Evolutionary conservation across 2,329 filamentous ascomycete species (phyloP).

Genomic region (Harringtonia aguacate): DNA sequence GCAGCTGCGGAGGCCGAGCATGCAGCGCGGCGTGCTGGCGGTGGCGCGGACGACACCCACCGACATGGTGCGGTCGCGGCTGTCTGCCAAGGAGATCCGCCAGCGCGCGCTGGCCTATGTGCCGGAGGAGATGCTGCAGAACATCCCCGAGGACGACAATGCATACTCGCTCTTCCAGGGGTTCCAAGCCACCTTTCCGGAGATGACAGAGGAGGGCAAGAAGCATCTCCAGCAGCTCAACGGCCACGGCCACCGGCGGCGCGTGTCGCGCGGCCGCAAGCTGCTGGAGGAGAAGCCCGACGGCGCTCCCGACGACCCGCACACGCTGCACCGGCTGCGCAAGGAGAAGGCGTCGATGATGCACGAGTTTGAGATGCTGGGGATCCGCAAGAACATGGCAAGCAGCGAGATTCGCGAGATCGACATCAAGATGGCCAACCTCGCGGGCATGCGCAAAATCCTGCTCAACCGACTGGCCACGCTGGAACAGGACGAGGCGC

Average conservation of each 20-base stretch:
- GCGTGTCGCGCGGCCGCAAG: conserved; percentile 65
- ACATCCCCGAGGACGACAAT: conserved; percentile 80
- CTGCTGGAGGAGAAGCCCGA: conserved; percentile 53
- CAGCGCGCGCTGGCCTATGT: conserved; percentile 82
- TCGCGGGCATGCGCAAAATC: conserved; percentile 86
- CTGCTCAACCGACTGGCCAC: conserved; percentile 77
- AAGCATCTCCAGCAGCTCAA: conserved; percentile 33
- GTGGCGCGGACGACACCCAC: conserved; percentile 87
- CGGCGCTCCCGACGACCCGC: conserved; percentile 41
- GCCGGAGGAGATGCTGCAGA: conserved; percentile 77
- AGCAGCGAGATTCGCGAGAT: conserved; percentile 93
- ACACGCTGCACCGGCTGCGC: conserved; percentile 62
- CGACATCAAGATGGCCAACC: conserved; percentile 89
- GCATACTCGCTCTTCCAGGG: conserved; percentile 92
- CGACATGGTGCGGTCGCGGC: conserved; percentile 82
- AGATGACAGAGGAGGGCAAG: conserved; percentile 56
- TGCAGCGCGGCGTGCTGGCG: conserved; percentile 85
- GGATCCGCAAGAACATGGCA: conserved; percentile 93
- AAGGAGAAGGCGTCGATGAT: conserved; percentile 70
- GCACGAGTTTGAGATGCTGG: conserved; percentile 83
- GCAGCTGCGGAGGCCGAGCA: conserved; percentile 69
- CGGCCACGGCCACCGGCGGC: conserved; percentile 37
- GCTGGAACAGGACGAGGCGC: conserved; percentile 80
- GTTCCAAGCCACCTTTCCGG: conserved; percentile 81
- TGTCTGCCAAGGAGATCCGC: conserved; percentile 87